A percentile compares a stretch with the other conserved stretches of the same genome.
Evolutionary conservation across 2,329 filamentous ascomycete genomes (phyloP).

Genomic region (Alternaria ethzedia): DNA sequence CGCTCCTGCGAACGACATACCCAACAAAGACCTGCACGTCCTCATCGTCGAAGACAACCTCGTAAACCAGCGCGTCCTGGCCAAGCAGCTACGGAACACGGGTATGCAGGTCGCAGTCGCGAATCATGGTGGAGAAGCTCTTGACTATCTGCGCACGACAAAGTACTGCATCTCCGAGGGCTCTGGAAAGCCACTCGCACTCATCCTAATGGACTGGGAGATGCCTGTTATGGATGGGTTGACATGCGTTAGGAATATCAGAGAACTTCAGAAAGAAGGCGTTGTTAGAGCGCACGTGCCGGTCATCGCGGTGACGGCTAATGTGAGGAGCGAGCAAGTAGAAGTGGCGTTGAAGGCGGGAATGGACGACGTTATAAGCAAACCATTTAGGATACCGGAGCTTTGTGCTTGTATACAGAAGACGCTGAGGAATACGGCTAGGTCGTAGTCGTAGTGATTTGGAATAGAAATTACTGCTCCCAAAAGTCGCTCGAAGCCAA

Average conservation of each 20-base stretch:
- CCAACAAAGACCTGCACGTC: conserved; percentile 24
- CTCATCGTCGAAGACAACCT: conserved; percentile 50
- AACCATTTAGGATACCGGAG: conserved; percentile 65
- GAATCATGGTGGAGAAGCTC: conserved; percentile 48
- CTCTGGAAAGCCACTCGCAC: conserved; percentile 16
- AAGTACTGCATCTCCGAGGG: conserved; percentile 21
- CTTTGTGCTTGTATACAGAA: conserved; percentile 29
- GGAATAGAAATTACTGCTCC: neutral
- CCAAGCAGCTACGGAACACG: conserved; percentile 47
- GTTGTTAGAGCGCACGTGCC: conserved; percentile 32
- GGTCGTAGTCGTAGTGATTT: neutral
- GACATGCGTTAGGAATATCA: conserved; percentile 32
- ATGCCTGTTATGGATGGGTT: conserved; percentile 46
- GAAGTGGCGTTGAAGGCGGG: conserved; percentile 36
- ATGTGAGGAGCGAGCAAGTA: conserved; percentile 42
- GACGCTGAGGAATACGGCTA: conserved; percentile 11
- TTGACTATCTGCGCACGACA: conserved; percentile 43
- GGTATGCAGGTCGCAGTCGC: conserved; percentile 48
- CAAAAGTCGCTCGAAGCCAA: neutral
- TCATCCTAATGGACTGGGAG: conserved; percentile 44
- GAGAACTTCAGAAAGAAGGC: conserved; percentile 30
- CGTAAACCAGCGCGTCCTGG: conserved; percentile 50
- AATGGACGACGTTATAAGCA: conserved; percentile 68
- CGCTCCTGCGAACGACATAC: neutral
- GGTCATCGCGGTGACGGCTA: conserved; percentile 45